These are phyloP conservation scores for Calonectria pauciramosa DNA, from an alignment of 2,329 filamentous ascomycete species.

Conservation along the genomic window DNA sequence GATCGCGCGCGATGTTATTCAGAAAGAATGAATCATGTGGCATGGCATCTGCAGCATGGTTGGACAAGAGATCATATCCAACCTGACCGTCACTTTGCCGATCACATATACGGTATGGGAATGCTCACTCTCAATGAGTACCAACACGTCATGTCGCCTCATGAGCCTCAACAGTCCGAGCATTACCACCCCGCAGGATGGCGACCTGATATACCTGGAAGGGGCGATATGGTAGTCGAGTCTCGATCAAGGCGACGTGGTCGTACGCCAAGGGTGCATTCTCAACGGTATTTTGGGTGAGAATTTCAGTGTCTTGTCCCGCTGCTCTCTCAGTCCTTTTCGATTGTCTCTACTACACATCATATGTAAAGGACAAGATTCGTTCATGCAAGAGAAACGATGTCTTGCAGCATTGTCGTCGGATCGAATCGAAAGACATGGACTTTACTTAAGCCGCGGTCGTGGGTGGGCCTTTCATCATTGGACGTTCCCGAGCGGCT, in stretches of 20 bases:
- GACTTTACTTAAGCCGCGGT: background rate
- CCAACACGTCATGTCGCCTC: conserved; percentile 30
- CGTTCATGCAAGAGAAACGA: background rate
- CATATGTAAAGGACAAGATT: background rate
- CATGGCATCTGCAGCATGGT: conserved; percentile 55
- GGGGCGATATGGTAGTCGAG: background rate
- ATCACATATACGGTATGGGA: conserved; percentile 49
- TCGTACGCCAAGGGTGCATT: background rate
- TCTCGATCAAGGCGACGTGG: background rate
- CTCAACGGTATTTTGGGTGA: background rate
- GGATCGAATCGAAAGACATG: background rate
- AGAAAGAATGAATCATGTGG: conserved; percentile 65
- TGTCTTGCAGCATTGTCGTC: background rate
- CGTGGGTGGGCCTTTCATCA: conserved; percentile 2
- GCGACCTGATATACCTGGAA: conserved; percentile 8
- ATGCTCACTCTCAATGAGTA: conserved; percentile 48
- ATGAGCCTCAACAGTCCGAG: conserved; percentile 37
- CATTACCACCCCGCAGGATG: conserved; percentile 35
- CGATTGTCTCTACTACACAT: background rate
- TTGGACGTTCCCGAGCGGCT: conserved; percentile 15
- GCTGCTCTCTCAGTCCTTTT: background rate
- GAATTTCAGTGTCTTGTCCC: background rate
- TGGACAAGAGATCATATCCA: conserved; percentile 43
- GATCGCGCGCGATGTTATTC: conserved; percentile 48
- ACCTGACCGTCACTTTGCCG: conserved; percentile 57